Conservation (phyloP, 2,329 filamentous ascomycete genomes). For the Huntiella omanensis region DNA sequence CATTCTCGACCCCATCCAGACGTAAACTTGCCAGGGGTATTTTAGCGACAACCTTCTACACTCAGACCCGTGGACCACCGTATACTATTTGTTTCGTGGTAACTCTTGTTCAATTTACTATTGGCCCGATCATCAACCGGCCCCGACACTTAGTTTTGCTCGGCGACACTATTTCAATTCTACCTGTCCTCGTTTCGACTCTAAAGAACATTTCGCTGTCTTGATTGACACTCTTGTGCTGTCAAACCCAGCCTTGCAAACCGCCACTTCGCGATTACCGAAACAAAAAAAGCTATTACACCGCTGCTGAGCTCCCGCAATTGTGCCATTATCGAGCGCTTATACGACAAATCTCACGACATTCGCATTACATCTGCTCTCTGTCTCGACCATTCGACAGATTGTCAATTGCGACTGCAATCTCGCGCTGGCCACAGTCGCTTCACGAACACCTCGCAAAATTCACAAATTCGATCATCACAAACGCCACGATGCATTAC, state of each 20-base stretch:
- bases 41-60: conserved; percentile 4
- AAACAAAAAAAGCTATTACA: no score
- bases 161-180: no score
- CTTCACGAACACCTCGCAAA: neutral
- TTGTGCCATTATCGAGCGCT: neutral
- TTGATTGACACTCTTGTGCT: no score
- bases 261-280: no score
- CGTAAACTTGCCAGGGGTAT: conserved; percentile 8
- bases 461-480: neutral
- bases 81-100: conserved; percentile 3
- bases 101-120: neutral
- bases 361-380: neutral
- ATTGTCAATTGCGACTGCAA: no score
- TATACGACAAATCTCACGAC: conserved; percentile 1
- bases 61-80: conserved; percentile 8
- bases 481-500: conserved; percentile 52
- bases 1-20: neutral
- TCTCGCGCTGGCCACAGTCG: no score
- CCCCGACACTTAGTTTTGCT: neutral
- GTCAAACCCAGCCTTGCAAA: no score
- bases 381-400: neutral
- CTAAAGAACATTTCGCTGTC: no score
- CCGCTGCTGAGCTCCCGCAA: no score
- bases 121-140: neutral
- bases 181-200: no score